Percentiles rank a stretch among this genome's conserved stretches.
Evolutionary conservation across 2,329 filamentous ascomycete genomes (phyloP).

Genomic region (Cercospora zeae-maydis): DNA sequence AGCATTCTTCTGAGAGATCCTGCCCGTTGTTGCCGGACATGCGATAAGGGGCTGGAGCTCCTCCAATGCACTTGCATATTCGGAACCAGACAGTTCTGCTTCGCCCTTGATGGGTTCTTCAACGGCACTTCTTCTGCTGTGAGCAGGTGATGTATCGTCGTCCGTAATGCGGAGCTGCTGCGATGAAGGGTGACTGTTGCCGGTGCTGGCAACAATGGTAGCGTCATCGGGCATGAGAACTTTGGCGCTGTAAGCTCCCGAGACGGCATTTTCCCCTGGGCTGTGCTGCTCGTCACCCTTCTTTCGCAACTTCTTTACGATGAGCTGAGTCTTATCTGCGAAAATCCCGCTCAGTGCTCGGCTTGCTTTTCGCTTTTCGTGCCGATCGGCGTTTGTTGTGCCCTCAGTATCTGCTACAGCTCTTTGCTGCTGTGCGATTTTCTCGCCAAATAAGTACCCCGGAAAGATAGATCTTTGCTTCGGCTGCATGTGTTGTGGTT

Average conservation of each 20-base stretch:
- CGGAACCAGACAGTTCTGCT: not conserved
- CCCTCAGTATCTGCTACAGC: not conserved
- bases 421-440: not conserved
- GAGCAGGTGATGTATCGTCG: too few species aligned
- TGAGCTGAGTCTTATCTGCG: not conserved
- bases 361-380: conserved; percentile 3
- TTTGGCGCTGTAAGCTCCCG: not conserved
- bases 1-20: not conserved
- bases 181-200: not conserved
- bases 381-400: not conserved
- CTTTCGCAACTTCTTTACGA: not conserved
- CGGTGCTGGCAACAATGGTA: not conserved
- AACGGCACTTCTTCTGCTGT: not conserved
- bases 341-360: conserved; percentile 4
- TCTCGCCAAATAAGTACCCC: not conserved
- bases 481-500: not conserved
- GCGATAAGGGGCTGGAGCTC: not conserved
- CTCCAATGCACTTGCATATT: not conserved
- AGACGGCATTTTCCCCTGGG: not conserved
- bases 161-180: not conserved
- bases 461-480: not conserved
- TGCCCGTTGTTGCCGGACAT: not conserved
- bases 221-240: not conserved
- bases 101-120: not conserved
- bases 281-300: not conserved